phyloP scores from a whole-genome alignment of 2,329 filamentous ascomycete genomes.

The Trichophyton rubrum region DNA sequence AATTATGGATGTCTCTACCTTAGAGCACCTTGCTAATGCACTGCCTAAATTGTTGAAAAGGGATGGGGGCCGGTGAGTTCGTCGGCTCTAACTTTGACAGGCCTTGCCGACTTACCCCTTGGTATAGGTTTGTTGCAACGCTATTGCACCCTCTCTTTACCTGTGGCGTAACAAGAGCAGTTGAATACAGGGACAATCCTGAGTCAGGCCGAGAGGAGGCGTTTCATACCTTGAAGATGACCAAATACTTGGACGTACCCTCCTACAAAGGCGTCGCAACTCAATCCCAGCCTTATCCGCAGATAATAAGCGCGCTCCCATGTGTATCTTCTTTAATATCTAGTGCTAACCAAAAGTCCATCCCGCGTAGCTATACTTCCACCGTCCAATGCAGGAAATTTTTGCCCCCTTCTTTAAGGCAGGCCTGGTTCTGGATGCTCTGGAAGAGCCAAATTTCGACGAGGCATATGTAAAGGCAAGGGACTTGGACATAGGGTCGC shows the following conservation, averaged over 20 bases:
- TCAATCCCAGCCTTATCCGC: conserved; percentile 23
- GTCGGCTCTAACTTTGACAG: not conserved
- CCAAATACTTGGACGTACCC: conserved; percentile 33
- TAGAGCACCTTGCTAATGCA: conserved; percentile 32
- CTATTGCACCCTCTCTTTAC: conserved; percentile 42
- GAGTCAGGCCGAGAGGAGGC: conserved; percentile 27
- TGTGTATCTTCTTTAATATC: not conserved
- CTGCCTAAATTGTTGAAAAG: conserved; percentile 32
- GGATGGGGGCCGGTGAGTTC: conserved; percentile 30
- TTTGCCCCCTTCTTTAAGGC: conserved; percentile 33
- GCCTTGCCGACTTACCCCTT: not conserved
- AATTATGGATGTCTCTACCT: conserved; percentile 36
- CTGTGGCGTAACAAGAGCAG: conserved; percentile 28
- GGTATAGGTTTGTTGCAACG: conserved; percentile 34
- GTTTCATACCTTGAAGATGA: conserved; percentile 28
- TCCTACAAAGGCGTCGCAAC: conserved; percentile 30
- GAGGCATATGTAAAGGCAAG: conserved; percentile 15
- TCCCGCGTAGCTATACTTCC: conserved; percentile 25
- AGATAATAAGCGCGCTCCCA: conserved; percentile 18
- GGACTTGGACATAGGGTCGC: conserved; percentile 6
- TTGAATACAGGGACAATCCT: conserved; percentile 30
- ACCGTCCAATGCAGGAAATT: conserved; percentile 36
- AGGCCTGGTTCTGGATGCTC: conserved; percentile 34
- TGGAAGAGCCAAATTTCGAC: conserved; percentile 39
- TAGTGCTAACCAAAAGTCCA: conserved; percentile 10